phyloP scores from a whole-genome alignment of 768 basidiomycete species.

The Pholiota conissans region DNA sequence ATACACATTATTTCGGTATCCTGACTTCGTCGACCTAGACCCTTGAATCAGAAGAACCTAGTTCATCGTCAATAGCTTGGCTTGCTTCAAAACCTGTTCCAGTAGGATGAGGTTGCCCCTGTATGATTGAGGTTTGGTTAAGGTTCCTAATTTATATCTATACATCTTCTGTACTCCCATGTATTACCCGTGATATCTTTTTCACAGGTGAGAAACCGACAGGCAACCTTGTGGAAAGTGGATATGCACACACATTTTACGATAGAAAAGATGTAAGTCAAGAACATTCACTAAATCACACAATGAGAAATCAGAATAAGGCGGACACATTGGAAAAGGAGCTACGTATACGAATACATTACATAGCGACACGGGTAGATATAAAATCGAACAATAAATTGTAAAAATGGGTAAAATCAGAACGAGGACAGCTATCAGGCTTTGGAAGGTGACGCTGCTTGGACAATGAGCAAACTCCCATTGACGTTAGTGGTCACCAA shows the following conservation, averaged over 20 bases:
- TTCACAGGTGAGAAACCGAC: background rate
- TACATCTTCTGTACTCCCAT: constrained; percentile 9
- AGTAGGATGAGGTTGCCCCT: constrained; percentile 22
- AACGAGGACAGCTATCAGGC: background rate
- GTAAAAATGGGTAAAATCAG: no score
- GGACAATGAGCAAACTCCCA: constrained; percentile 56
- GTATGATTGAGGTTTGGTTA: background rate
- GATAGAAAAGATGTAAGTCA: no score
- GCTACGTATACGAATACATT: no score
- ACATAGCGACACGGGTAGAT: background rate
- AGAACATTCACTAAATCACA: no score
- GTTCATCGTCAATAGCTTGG: constrained; percentile 54
- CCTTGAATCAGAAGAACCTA: constrained; percentile 80
- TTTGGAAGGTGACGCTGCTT: constrained; percentile 33
- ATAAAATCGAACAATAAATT: no score
- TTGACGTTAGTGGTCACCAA: constrained; percentile 54
- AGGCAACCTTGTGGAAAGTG: background rate
- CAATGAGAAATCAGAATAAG: no score
- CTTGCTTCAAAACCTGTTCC: constrained; percentile 35
- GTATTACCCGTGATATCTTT: constrained; percentile 7
- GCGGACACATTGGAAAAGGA: no score
- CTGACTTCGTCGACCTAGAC: constrained; percentile 45
- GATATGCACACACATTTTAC: no score
- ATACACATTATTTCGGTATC: background rate
- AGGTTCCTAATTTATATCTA: constrained; percentile 3